Base-by-base conservation (phyloP, 2,329 filamentous ascomycete species). In the Xylariaceae sp. region DNA sequence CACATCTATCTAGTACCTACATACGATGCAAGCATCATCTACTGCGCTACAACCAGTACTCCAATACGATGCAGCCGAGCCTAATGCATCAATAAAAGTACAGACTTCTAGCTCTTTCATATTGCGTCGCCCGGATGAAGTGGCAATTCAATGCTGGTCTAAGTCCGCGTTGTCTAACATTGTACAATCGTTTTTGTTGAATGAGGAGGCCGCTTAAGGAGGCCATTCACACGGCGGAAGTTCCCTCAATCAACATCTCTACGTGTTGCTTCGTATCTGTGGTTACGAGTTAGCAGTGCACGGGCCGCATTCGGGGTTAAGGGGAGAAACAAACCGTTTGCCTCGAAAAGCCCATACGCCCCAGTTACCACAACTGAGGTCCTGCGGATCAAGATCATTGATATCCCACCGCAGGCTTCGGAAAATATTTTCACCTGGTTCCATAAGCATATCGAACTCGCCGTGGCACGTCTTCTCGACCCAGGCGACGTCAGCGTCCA, bases 341-440 rank as follows among this genome's bases (percentile, higher is more conserved):
- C 94, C 94, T 73, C 94, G 84, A 77, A 99, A 99, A 11, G 87
- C 91, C 90, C 95, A 99, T 1, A 96, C 78, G 8, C 94, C 94
- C 90, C 91, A 99, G 72, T 99, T 99, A 53, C 94, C 92, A 67
- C 90, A 95, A 64, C 87, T 96, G 59, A 97, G 78, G 71, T 97
- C 94, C 68, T 95, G 89, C 5, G 92, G 91, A 70, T 96, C 94
- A 60, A 94, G 75, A 68, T 99, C 95, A 67, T 99, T 96, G 67
- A 99, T 72, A 73, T 99, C 95, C 95, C 95, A 99, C 65, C 92
- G 80, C 69, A 96, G 73, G 74, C 94, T 99, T 66, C 92, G 82
- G 76, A 99, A 99, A 12, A 79, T 80, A 68, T 99, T 99, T 79
- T 97, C 91, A 39, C 91, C 91, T 0, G 95, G 94, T 71, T 96